Conservation (phyloP, 1,139 yeast species). For the Hansenula sp. region DNA sequence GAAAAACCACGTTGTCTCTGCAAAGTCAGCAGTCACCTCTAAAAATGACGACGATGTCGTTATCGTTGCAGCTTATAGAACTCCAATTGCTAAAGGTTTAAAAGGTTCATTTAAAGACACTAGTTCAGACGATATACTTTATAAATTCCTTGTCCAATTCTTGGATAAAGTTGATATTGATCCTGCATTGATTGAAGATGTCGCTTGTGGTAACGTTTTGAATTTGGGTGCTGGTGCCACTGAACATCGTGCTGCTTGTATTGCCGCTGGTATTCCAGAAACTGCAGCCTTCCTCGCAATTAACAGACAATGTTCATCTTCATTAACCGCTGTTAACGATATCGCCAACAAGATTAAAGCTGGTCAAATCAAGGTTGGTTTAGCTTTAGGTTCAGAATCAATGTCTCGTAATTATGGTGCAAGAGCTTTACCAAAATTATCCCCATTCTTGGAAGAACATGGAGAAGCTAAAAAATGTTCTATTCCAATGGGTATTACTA, state of each 20-base stretch:
- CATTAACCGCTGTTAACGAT: constrained; percentile 84
- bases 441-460: constrained; percentile 41
- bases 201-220: constrained; percentile 83
- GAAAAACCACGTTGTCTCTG: constrained; percentile 49
- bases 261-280: constrained; percentile 70
- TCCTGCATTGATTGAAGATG: constrained; percentile 67
- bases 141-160: constrained; percentile 59
- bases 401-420: constrained; percentile 87
- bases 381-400: constrained; percentile 91
- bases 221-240: constrained; percentile 90
- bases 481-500: constrained; percentile 90
- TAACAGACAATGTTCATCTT: constrained; percentile 94
- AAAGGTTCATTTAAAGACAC: constrained; percentile 78
- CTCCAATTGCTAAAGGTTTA: constrained; percentile 84
- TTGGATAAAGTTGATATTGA: constrained; percentile 53
- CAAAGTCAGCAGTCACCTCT: constrained; percentile 13
- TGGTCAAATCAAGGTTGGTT: constrained; percentile 88
- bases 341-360: constrained; percentile 81
- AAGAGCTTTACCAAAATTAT: constrained; percentile 58
- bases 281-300: constrained; percentile 74
- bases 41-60: constrained; percentile 85
- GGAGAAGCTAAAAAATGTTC: constrained; percentile 56
- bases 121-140: constrained; percentile 67
- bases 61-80: constrained; percentile 81
- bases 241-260: constrained; percentile 82